Conservation (phyloP, 345 rosid genomes). For the Eucalyptus shirleyi region DNA sequence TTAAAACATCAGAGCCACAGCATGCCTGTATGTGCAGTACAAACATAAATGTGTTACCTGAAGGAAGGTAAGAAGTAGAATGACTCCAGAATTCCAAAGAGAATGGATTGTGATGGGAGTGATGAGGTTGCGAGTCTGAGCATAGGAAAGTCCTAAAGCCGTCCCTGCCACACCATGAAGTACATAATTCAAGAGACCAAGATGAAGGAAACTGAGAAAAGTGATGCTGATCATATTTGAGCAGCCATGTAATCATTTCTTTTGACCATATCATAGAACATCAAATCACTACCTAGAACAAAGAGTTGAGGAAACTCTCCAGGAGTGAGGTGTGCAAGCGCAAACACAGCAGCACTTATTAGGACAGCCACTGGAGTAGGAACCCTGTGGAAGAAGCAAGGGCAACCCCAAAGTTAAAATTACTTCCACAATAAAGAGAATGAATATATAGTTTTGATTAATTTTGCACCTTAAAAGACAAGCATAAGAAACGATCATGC, state of each 20-base stretch:
- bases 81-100: slow-evolving; percentile 83
- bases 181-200: background rate
- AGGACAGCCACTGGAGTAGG: slow-evolving; percentile 73
- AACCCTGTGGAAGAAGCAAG: slow-evolving; percentile 34
- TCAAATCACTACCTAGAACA: slow-evolving; percentile 37
- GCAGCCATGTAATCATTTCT: background rate
- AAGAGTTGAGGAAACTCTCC: slow-evolving; percentile 91
- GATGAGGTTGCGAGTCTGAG: slow-evolving; percentile 81
- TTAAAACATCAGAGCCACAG: background rate
- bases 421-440: background rate
- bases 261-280: background rate
- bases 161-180: slow-evolving; percentile 21
- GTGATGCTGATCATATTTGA: background rate
- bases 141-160: slow-evolving; percentile 73
- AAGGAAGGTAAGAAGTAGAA: slow-evolving; percentile 72
- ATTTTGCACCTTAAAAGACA: background rate
- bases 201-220: background rate
- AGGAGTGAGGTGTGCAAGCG: slow-evolving; percentile 82
- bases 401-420: background rate
- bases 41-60: slow-evolving; percentile 32
- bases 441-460: background rate
- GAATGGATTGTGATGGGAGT: slow-evolving; percentile 80
- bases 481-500: background rate
- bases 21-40: background rate
- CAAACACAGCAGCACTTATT: slow-evolving; percentile 89